Evolutionary conservation across 2,329 filamentous ascomycete species (phyloP).

Genomic region (Pseudogymnoascus sp.): DNA sequence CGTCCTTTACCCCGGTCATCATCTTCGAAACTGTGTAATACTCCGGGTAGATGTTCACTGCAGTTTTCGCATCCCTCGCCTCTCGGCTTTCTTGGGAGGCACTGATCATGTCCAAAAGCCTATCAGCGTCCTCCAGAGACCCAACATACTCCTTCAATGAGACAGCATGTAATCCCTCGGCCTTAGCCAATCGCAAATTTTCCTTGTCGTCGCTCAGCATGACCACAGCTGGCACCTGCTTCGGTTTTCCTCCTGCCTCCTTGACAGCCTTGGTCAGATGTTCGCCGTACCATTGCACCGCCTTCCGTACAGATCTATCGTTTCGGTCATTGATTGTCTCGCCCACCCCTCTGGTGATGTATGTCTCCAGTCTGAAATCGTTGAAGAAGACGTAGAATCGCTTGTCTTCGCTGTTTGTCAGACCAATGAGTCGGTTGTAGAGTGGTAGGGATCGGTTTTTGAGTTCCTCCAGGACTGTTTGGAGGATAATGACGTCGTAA

Average conservation of each 20-base stretch:
- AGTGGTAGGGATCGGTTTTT: constrained; percentile 88
- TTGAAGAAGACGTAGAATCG: constrained; percentile 99
- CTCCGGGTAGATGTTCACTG: constrained; percentile 73
- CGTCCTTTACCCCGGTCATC: constrained; percentile 86
- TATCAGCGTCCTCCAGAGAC: constrained; percentile 73
- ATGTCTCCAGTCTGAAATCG: constrained; percentile 89
- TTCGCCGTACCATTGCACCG: constrained; percentile 82
- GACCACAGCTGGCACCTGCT: constrained; percentile 65
- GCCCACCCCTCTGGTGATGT: constrained; percentile 63
- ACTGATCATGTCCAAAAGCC: constrained; percentile 86
- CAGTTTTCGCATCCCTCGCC: constrained; percentile 53
- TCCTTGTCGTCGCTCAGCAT: constrained; percentile 92
- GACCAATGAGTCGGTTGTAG: constrained; percentile 82
- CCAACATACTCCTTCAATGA: constrained; percentile 72
- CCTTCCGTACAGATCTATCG: constrained; percentile 78
- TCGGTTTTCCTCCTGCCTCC: constrained; percentile 41
- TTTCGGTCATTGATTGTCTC: constrained; percentile 96
- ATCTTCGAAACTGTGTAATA: constrained; percentile 85
- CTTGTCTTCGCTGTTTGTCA: constrained; percentile 95
- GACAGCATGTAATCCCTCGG: constrained; percentile 62
- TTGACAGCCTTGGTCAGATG: constrained; percentile 63
- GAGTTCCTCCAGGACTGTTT: constrained; percentile 93
- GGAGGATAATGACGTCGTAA: constrained; percentile 92
- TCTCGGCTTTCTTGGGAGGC: constrained; percentile 63
- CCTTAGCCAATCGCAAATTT: constrained; percentile 73